Base-by-base conservation (phyloP, 192 early-diverging fungal species). In the Diversispora epigaea region DNA sequence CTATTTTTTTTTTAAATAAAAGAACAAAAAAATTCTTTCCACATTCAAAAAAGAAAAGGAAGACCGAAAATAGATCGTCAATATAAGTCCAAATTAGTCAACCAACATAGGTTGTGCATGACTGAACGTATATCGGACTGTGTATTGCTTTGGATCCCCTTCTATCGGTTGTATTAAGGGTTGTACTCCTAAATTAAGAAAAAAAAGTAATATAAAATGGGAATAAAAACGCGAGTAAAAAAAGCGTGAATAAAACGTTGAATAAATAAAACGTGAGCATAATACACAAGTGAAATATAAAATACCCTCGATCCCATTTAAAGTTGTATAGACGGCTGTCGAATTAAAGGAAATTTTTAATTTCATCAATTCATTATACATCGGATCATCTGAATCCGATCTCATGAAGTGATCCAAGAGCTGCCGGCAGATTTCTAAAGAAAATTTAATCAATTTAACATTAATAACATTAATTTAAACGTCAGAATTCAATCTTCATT, bases 381-480 rank as follows among this genome's bases (percentile, higher is more conserved):
- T 11, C 4, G 50, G 50, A 14, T 54, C 50, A 17, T 54, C 50
- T 54, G 12, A 17, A 11, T 54, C 50, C 50, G n/a, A 54, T 22
- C n/a, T n/a, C 5, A 68, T 68, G 46, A 45, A 68, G 49, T 49
- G n/a, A 49, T 68, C 66, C 6, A 68, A 50, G n/a, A 68, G 32
- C 19, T 50, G 12, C n/a, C 49, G 44, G 21, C 66, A 68, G 7
- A 68, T 49, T 50, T 68, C 66, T 68, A 21, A 7, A 68, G n/a
- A 49, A 50, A 43, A 14, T 65, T 63, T 14, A 45, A 44, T 41
- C n/a, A 44, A n/a, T 9, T 22, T 44, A n/a, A n/a, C 11, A 39
- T 64, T 8, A 17, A 12, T 3, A 64, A 45, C 11, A 64, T 9
- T 64, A 12, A 43, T 41, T 41, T 64, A 14, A 15, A 4, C 39